Evolutionary conservation across 345 rosid species (phyloP).

Genomic region (Laguncularia racemosa): DNA sequence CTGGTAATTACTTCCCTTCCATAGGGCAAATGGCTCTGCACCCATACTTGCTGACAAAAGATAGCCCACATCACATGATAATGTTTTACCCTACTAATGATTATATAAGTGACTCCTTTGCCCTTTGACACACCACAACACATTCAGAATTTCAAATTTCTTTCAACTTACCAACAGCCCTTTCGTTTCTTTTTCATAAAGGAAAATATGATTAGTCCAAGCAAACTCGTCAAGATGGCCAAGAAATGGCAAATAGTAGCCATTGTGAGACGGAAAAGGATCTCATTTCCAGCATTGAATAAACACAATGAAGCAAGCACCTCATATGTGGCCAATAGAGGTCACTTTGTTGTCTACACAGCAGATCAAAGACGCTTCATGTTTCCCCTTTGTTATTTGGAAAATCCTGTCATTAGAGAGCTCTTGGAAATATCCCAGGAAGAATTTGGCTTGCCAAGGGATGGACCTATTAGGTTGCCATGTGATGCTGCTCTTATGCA

Average conservation of each 20-base stretch:
- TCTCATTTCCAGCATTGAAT: not conserved
- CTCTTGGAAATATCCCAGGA: constrained; percentile 12
- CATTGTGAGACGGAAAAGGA: not conserved
- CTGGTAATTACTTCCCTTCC: too few relatives aligned
- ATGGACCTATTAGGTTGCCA: too few relatives aligned
- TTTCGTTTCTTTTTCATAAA: not conserved
- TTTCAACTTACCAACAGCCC: too few relatives aligned
- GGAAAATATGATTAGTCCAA: not conserved
- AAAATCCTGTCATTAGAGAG: not conserved
- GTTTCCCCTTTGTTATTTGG: not conserved
- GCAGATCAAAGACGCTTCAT: not conserved
- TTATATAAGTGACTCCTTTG: too few relatives aligned
- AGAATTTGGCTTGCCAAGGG: constrained; percentile 7
- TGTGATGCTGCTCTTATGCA: too few relatives aligned
- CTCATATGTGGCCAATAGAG: not conserved
- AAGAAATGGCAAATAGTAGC: not conserved
- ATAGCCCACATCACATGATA: too few relatives aligned
- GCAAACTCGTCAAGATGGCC: not conserved
- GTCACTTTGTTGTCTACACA: not conserved
- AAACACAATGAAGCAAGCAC: not conserved
- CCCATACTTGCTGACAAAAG: too few relatives aligned
- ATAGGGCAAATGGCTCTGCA: too few relatives aligned
- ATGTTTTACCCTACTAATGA: too few relatives aligned
- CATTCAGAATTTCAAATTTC: too few relatives aligned
- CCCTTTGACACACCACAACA: too few relatives aligned